phyloP scores from a whole-genome alignment of 2,329 filamentous ascomycete species.

The Erysiphe neolycopersici region DNA sequence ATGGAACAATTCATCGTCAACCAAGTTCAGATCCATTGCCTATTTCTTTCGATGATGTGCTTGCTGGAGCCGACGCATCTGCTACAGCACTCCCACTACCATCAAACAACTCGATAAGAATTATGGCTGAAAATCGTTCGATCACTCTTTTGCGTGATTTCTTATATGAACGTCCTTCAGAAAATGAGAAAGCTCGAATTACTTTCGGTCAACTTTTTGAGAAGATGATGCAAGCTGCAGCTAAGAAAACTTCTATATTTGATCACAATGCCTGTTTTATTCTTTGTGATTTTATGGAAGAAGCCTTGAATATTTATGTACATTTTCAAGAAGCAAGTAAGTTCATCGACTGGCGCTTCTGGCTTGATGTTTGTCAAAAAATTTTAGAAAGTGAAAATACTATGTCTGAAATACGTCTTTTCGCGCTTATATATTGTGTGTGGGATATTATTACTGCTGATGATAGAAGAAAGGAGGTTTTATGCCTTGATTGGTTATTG shows the following conservation, averaged over 20 bases:
- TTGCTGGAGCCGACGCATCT: conserved; percentile 29
- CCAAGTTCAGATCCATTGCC: conserved; percentile 21
- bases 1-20: conserved; percentile 39
- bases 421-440: conserved; percentile 37
- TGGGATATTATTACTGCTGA: conserved; percentile 33
- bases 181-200: conserved; percentile 24
- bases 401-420: conserved; percentile 42
- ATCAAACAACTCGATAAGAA: conserved; percentile 29
- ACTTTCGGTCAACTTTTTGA: conserved; percentile 38
- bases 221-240: conserved; percentile 31
- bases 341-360: conserved; percentile 37
- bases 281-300: conserved; percentile 47
- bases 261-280: conserved; percentile 46
- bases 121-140: conserved; percentile 44
- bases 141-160: conserved; percentile 45
- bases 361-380: conserved; percentile 36
- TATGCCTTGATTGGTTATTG: conserved; percentile 37
- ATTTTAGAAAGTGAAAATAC: conserved; percentile 48
- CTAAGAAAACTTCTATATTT: conserved; percentile 36
- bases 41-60: conserved; percentile 38
- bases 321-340: conserved; percentile 26
- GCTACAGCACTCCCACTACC: conserved; percentile 28
- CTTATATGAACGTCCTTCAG: conserved; percentile 30
- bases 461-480: conserved; percentile 26
- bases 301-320: conserved; percentile 34